These are phyloP conservation scores for Lithocarpus polystachyus DNA, from an alignment of 306 rosid species.

Conservation along the genomic window DNA sequence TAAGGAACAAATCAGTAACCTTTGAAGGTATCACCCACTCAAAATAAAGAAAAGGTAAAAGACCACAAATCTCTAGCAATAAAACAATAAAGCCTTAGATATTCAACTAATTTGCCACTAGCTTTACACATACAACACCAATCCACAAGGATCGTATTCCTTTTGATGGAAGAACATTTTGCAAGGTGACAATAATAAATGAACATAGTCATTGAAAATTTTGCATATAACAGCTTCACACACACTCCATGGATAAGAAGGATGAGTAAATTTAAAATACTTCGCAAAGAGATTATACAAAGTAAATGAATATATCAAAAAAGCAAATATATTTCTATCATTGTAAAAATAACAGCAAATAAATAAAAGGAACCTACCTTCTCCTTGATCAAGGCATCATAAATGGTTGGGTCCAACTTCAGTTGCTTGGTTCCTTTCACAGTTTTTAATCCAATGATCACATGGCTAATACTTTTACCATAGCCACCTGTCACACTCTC, in stretches of 20 bases:
- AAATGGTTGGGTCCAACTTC: conserved; percentile 94
- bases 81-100: no score
- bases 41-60: no score
- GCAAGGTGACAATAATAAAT: neutral
- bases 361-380: conserved; percentile 44
- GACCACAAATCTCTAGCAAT: no score
- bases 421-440: conserved; percentile 96
- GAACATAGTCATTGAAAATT: neutral
- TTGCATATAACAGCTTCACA: neutral
- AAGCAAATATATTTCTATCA: no score
- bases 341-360: no score
- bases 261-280: neutral
- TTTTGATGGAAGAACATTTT: neutral
- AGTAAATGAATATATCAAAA: neutral
- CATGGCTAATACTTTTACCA: conserved; percentile 98
- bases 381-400: conserved; percentile 92
- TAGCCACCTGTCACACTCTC: conserved; percentile 92
- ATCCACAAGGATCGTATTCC: no score
- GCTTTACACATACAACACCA: no score
- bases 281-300: neutral
- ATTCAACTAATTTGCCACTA: no score
- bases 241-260: neutral
- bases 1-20: no score
- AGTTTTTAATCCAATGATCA: conserved; percentile 87
- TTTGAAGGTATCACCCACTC: no score